Evolutionary conservation across 2,329 filamentous ascomycete genomes (phyloP).

Genomic region (Botrytis hyacinthi): DNA sequence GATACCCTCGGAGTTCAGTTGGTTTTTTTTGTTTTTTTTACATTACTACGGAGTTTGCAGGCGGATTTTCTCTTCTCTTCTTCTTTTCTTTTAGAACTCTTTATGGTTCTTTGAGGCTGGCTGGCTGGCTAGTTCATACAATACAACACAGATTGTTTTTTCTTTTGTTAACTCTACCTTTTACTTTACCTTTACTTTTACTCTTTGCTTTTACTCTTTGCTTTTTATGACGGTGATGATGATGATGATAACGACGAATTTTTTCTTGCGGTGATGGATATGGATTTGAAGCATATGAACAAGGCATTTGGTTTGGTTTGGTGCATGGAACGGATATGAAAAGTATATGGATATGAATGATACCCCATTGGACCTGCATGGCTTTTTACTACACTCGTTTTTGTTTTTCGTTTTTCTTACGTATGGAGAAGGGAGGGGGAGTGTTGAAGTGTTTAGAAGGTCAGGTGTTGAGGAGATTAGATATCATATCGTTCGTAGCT

Average conservation of each 20-base stretch:
- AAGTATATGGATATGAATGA: slow-evolving; percentile 4
- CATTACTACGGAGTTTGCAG: background rate
- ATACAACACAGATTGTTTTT: background rate
- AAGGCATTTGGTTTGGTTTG: background rate
- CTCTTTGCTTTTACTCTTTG: background rate
- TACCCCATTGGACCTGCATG: background rate
- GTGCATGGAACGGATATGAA: background rate
- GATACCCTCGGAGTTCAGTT: slow-evolving; percentile 13
- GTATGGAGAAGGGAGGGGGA: too few relatives aligned
- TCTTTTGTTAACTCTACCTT: background rate
- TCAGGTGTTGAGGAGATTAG: background rate
- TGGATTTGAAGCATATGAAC: background rate
- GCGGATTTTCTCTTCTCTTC: background rate
- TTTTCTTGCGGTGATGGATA: background rate
- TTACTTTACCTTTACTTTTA: background rate
- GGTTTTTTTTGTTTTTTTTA: background rate
- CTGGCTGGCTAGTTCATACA: background rate
- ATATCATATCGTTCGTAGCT: background rate
- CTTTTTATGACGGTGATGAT: background rate
- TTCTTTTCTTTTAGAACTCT: background rate
- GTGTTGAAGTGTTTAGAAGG: background rate
- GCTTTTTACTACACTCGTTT: background rate
- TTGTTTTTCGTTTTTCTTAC: background rate
- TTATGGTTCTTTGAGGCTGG: background rate
- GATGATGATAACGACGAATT: background rate